Base-by-base conservation (phyloP, 192 early-diverging fungal genomes). In the Backusella psychrophila region DNA sequence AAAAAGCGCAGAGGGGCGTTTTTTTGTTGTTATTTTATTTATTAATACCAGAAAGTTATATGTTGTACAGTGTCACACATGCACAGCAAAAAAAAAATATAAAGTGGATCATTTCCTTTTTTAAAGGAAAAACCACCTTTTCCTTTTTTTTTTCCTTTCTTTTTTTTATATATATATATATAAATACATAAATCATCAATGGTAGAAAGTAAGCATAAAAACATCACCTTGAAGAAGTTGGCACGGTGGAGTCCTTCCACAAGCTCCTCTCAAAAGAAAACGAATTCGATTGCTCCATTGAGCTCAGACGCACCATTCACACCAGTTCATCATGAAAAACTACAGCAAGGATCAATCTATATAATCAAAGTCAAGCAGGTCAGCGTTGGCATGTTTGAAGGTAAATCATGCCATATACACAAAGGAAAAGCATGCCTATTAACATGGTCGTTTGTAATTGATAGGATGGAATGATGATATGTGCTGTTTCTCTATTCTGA, bases 391-490 rank as follows among this genome's bases (percentile, higher is more conserved):
- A 66, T 81, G 7, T 81, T 81, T 71, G 80, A 81, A 74, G 80
- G 77, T 78, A 74, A 52, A 3, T 15, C 31, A 11, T 17, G 42
- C 2, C 0, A 69, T 21, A 23, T 6, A 49, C 46, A 3, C 19
- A 21, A 49, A 7, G 4, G 46, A n/a, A 19, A 49, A 49, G 5
- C 6, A 41, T 41, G 21, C 15, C 7, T 68, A 35, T 26, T 42
- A 71, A 44, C 8, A 71, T 21, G 5, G 12, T 33, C 9, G 31
- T 35, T 42, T 33, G 56, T 44, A 6, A 39, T 56, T 53, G 15
- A 33, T 81, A 81, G 80, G 82, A 9, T 83, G 82, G 82, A 76
- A 83, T 44, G 82, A 83, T 75, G 78, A 83, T 70, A 79, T 83
- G 75, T 83, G 82, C 38, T 83, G 82, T 36, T 83, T 79, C 72